Evolutionary conservation across 1,284 basidiomycete genomes (phyloP).

Genomic region (Trametes sp.): DNA sequence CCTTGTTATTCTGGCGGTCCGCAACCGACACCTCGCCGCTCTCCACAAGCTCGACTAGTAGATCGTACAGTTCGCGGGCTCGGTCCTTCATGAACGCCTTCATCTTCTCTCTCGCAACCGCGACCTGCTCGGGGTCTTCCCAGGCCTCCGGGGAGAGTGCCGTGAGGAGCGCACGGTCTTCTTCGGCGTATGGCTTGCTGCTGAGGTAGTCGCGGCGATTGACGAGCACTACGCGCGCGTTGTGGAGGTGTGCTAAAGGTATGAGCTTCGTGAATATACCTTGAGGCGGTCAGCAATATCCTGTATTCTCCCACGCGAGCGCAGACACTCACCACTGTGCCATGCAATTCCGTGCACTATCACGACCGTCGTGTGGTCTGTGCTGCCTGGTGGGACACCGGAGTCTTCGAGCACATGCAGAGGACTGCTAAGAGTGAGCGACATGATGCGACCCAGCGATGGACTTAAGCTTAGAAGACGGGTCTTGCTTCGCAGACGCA

Average conservation of each 20-base stretch:
- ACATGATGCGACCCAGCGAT: not conserved
- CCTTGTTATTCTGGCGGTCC: slow-evolving; percentile 1
- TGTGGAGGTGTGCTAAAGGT: slow-evolving; percentile 15
- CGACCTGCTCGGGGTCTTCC: slow-evolving; percentile 6
- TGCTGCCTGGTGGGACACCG: slow-evolving; percentile 8
- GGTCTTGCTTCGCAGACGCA: not conserved
- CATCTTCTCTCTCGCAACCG: not conserved
- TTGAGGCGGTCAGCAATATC: no score
- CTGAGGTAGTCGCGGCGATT: slow-evolving; percentile 28
- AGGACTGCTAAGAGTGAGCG: not conserved
- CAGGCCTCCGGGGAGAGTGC: not conserved
- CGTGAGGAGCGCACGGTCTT: slow-evolving; percentile 33
- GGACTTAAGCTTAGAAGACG: no score
- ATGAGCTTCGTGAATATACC: slow-evolving; percentile 23
- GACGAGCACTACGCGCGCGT: slow-evolving; percentile 21
- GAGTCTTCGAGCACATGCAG: slow-evolving; percentile 16
- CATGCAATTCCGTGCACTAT: slow-evolving; percentile 18
- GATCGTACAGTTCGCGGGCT: slow-evolving; percentile 35
- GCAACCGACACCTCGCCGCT: slow-evolving; percentile 27
- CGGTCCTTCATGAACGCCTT: slow-evolving; percentile 23
- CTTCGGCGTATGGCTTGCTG: slow-evolving; percentile 17
- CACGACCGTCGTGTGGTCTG: slow-evolving; percentile 18
- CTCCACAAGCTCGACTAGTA: slow-evolving; percentile 37
- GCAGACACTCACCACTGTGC: slow-evolving; percentile 12
- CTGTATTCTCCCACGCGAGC: no score